These are phyloP conservation scores for Eucalyptus cloeziana DNA, from an alignment of 345 rosid species.

Conservation along the genomic window DNA sequence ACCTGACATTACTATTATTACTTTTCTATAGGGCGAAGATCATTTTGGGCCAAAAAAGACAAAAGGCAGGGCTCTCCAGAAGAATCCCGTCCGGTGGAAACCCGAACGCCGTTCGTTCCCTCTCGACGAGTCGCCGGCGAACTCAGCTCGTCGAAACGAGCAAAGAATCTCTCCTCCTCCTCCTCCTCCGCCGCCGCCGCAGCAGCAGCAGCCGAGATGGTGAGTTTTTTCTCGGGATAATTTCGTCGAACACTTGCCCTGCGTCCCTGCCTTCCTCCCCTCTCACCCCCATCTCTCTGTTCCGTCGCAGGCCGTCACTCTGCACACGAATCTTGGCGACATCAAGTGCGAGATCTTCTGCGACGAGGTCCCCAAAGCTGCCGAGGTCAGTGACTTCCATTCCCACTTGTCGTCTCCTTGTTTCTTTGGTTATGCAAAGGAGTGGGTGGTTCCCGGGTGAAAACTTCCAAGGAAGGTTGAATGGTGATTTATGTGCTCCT, in stretches of 20 bases:
- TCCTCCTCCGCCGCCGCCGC: background rate
- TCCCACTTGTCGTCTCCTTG: background rate
- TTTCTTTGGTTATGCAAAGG: background rate
- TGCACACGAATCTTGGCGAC: constrained; percentile 96
- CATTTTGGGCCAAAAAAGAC: background rate
- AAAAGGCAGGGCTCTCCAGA: background rate
- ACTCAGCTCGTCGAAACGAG: background rate
- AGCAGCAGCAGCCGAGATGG: background rate
- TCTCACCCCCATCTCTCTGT: background rate
- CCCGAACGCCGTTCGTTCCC: background rate
- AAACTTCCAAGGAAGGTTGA: background rate
- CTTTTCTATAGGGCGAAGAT: background rate
- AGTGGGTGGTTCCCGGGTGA: background rate
- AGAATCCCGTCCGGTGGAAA: background rate
- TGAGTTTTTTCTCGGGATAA: background rate
- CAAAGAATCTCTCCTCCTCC: background rate
- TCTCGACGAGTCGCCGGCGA: background rate
- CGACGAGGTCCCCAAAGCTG: constrained; percentile 85
- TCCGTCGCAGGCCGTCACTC: constrained; percentile 73
- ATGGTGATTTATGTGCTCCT: background rate
- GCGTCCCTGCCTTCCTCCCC: background rate
- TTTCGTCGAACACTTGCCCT: constrained; percentile 1
- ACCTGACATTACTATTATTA: background rate
- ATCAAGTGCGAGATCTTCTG: constrained; percentile 95
- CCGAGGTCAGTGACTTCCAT: constrained; percentile 45